Conservation (phyloP, 441 rosid species). For the Rhodomyrtus psidioides region DNA sequence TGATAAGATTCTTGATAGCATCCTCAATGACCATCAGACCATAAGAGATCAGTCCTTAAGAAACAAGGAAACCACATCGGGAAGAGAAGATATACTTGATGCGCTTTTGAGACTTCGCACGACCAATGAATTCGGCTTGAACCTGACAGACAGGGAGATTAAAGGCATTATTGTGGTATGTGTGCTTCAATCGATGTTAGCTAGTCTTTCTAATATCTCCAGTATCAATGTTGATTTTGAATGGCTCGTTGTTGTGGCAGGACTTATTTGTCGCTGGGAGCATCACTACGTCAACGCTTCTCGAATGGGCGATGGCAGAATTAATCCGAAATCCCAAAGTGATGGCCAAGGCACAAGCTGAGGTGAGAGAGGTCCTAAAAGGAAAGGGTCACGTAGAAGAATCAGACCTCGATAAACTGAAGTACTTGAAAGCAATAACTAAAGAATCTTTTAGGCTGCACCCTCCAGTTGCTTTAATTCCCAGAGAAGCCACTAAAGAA, state of each 20-base stretch:
- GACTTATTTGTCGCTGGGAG: background rate
- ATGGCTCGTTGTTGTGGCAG: background rate
- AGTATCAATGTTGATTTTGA: background rate
- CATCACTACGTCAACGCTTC: background rate
- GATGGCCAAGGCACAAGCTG: background rate
- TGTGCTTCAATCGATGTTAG: background rate
- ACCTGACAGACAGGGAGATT: background rate
- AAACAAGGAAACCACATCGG: background rate
- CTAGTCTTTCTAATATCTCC: background rate
- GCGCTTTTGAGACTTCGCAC: background rate
- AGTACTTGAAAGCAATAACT: background rate
- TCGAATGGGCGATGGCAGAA: background rate
- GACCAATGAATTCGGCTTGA: background rate
- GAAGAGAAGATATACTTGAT: background rate
- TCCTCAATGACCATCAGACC: background rate
- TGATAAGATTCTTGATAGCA: background rate
- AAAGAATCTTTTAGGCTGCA: background rate
- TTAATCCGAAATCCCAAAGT: background rate
- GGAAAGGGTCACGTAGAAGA: background rate
- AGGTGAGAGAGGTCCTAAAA: background rate
- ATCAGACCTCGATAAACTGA: background rate
- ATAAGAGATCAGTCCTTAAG: background rate
- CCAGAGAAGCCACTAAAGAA: background rate
- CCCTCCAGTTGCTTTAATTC: background rate
- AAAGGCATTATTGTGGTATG: background rate